Base-by-base conservation (phyloP, 176 grass and related monocot genomes). In the Carex cristatella region DNA sequence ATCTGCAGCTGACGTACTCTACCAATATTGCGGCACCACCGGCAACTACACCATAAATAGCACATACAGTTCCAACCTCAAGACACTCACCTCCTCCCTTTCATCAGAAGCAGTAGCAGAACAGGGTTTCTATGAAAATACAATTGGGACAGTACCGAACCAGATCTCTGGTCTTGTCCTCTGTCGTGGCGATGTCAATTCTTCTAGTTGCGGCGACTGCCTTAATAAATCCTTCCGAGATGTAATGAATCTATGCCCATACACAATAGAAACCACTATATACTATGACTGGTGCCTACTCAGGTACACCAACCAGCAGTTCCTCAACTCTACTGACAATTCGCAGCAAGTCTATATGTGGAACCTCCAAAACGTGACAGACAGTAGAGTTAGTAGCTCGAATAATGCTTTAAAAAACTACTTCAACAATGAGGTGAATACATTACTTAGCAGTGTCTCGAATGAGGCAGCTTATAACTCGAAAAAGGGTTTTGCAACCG, bases 111-210 rank as follows among this genome's bases (percentile, higher is more conserved):
- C 78, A 23, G 4, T 46, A 54, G 31, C 81, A 16, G 2, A 35
- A 2, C 13, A 31, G 7, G 89, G 88, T 56, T 94, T 86, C 72
- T 32, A 78, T 7, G 70, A 2, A 23, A 63, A 4, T 14, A 61
- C n/a, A 46, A 55, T 19, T 27, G 89, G 92, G 30, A 0, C 32
- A 2, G 18, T 15, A 9, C 85, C 82, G 0, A 30, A 90, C 38
- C 78, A 79, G 30, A 78, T 33, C 80, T 85, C 65, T 81, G 88
- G 79, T n/a, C 83, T 86, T 5, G 38, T 65, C 11, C 61, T 85
- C 51, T 94, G 92, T 88, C 90, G 84, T 23, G 84, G 84, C 63
- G 92, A 91, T 48, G 31, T 51, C 58, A 75, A 61, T 86, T 4
- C 51, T 2, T 70, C 79, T 37, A 4, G 4, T 15, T 94, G 92